Evolutionary conservation across 148 eudicot genomes (phyloP), one percentile per base, ranked within the genome.

Genomic region (Salicornia ramosissima): DNA sequence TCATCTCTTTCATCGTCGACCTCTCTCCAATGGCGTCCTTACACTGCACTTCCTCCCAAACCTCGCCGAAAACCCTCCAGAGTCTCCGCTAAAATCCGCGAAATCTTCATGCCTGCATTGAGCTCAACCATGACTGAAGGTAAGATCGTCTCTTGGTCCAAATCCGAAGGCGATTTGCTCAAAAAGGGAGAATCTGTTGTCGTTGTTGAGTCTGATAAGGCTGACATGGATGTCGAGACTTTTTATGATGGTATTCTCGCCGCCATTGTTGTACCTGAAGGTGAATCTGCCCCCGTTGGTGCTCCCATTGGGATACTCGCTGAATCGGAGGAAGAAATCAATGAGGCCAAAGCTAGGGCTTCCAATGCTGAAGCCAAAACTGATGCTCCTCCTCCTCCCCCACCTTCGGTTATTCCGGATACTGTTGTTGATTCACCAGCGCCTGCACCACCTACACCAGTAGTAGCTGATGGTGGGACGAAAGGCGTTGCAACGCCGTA

Each of bases 71-170:
- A 26, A 30, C 31, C 63, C 4, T 19, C 82, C 39, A 65, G 22
- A 52, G 43, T 82, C 11, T 71, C 62, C 33, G 87, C 96, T 50
- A 92, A 89, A 86, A 87, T 92, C 80, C 81, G 96, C 0, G 97
- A 92, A 77, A 92, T 92, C 65, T 92, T 92, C 85, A 92, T 92
- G 97, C 97, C 97, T 1, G 97, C 97, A 0, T 78, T 92, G 15
- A 89, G 96, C 77, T 92, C 97, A 4, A 92, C 97, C 40, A 92
- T 92, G 97, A 92, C 97, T 0, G 97, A 92, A 54, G 97, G 97
- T 0, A 92, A 92, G 71, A 89, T 92, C 79, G 97, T 92, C 24
- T 83, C 88, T 10, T 92, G 97, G 97, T 75, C 81, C 16, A 89
- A 89, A 74, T 89, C 96, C 0, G 97, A 92, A 49, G 97, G 96